Percentiles rank a stretch among this genome's conserved stretches.
Conservation (phyloP, 208 protist genomes). For the Trypanosoma brucei region DNA sequence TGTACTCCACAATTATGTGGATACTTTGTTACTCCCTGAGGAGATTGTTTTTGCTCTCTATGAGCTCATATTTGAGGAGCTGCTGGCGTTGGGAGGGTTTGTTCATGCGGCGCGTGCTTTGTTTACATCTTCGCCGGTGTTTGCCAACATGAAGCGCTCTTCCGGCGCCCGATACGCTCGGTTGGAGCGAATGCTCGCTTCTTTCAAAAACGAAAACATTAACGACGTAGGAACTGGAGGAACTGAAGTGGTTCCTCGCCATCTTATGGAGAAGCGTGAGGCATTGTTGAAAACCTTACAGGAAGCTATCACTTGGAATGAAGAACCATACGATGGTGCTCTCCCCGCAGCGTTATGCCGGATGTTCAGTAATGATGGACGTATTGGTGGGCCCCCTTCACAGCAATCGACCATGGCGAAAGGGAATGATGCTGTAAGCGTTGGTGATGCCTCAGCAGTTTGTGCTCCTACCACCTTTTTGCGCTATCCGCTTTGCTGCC, state of each 20-base stretch:
- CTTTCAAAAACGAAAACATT: slow-evolving; percentile 23
- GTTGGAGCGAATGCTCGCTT: slow-evolving; percentile 52
- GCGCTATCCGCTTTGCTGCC: slow-evolving; percentile 27
- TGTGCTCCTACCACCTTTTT: slow-evolving; percentile 10
- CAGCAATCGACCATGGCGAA: background rate
- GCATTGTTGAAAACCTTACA: slow-evolving; percentile 40
- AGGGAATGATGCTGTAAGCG: background rate
- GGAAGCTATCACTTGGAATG: slow-evolving; percentile 43
- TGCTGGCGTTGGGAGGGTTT: slow-evolving; percentile 61
- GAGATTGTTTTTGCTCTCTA: slow-evolving; percentile 68
- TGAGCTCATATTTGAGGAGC: slow-evolving; percentile 76
- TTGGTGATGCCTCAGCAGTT: background rate
- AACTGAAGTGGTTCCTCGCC: slow-evolving; percentile 17
- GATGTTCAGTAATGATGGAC: no score
- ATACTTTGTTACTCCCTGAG: slow-evolving; percentile 55
- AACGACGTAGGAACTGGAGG: slow-evolving; percentile 11
- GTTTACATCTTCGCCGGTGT: slow-evolving; percentile 68
- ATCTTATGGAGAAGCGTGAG: slow-evolving; percentile 33
- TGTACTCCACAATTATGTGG: slow-evolving; percentile 64
- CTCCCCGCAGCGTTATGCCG: slow-evolving; percentile 33
- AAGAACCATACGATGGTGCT: slow-evolving; percentile 41
- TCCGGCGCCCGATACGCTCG: slow-evolving; percentile 56
- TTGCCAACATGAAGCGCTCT: slow-evolving; percentile 44
- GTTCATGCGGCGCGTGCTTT: slow-evolving; percentile 62
- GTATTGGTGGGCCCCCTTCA: no score